Conservation (phyloP, 2,329 filamentous ascomycete genomes). For the Colletotrichum sp. region DNA sequence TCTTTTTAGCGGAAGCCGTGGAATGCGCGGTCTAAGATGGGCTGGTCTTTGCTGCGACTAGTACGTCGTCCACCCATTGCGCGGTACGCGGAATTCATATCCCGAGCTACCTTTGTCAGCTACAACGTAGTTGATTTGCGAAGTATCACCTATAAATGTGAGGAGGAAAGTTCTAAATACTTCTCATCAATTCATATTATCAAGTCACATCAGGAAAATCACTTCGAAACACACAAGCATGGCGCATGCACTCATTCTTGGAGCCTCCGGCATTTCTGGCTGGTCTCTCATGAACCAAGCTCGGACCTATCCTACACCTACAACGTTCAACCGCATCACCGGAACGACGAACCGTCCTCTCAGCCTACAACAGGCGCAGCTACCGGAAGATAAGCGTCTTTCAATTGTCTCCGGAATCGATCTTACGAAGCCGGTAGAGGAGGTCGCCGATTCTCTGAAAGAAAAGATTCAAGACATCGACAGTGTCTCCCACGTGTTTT, state of each 20-base stretch:
- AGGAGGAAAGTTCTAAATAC: neutral
- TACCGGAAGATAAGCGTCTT: constrained; percentile 13
- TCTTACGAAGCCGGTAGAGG: constrained; percentile 7
- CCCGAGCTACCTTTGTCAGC: neutral
- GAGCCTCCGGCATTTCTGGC: constrained; percentile 24
- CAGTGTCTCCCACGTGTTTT: constrained; percentile 22
- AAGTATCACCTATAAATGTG: neutral
- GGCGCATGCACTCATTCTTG: constrained; percentile 24
- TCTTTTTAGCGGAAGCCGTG: neutral
- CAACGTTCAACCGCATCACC: constrained; percentile 21
- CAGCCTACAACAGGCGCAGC: neutral
- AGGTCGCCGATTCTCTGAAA: neutral
- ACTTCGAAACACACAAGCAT: neutral
- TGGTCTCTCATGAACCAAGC: constrained; percentile 24
- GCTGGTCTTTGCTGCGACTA: neutral
- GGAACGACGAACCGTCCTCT: constrained; percentile 22
- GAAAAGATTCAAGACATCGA: constrained; percentile 10
- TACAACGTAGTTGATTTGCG: neutral
- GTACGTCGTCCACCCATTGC: neutral
- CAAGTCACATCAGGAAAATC: neutral
- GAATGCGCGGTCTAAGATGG: neutral
- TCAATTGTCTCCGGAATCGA: constrained; percentile 17
- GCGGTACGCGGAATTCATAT: neutral
- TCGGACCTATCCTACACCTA: constrained; percentile 8
- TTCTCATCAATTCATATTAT: neutral